Base-by-base conservation (phyloP, 148 eudicot genomes). In the Persicaria maculosa region DNA sequence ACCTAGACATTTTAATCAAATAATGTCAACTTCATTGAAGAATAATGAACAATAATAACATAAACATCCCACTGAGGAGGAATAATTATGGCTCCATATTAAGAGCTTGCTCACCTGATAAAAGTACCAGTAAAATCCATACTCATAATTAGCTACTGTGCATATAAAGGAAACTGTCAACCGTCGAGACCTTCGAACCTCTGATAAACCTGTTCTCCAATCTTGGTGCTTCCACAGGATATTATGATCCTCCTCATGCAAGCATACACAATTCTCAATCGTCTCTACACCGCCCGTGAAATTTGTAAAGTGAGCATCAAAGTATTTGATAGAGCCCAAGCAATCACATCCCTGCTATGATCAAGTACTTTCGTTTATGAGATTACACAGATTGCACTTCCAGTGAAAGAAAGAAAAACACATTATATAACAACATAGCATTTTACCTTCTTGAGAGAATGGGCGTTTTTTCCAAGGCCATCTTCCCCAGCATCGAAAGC, bases 401-500 rank as follows among this genome's bases (percentile, higher is more conserved):
- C 11, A 31, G 44, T 31, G 44, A 31, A 62, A 62, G 12, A 25
- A 36, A 36, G 44, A 15, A 43, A 4, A 20, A n/a, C 48, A 20
- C 15, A 71, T 71, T 17, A 17, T 71, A 71, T 47, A 71, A 71
- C 53, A 71, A 25, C 54, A 71, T 46, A 52, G 45, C 47, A 75
- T 22, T 67, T 61, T 47, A 95, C 99, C 94, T 91, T 92, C 77
- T 96, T 96, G 45, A 96, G 87, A 81, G 99, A 96, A 76, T 96
- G 99, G 15, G 97, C 97, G 85, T 92, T 96, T 83, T 87, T 96
- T 14, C 97, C 99, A 43, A 96, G 87, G 36, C 99, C 99, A 81
- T 96, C 99, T 87, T 96, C 99, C 62, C 99, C 97, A 16, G 99
- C 97, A 90, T 92, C 99, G 84, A 96, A 96, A 72, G 99, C 99